Conservation (phyloP, 139 green algal species). For the Chlamydomonas schloesseri region DNA sequence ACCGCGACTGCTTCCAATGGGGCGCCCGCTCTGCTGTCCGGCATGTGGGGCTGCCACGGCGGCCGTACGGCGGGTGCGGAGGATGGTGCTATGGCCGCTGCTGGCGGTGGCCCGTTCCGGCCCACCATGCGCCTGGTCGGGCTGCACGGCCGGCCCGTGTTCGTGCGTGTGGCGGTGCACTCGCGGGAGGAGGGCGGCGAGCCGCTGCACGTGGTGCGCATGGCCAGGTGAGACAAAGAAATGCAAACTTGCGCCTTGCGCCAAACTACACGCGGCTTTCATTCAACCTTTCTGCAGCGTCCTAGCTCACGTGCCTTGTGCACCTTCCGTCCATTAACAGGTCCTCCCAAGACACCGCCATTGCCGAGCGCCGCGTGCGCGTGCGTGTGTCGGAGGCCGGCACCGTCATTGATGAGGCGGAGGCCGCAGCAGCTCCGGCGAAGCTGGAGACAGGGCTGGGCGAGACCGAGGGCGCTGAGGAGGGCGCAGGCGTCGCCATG, state of each 20-base stretch:
- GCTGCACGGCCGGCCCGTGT: neutral
- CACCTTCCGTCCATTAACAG: too few species aligned
- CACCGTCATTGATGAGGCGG: neutral
- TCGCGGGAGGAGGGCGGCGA: neutral
- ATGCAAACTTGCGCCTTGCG: too few species aligned
- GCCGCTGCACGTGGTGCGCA: neutral
- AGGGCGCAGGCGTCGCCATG: too few species aligned
- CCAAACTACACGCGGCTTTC: too few species aligned
- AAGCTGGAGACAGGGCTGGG: too few species aligned
- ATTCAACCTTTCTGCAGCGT: too few species aligned
- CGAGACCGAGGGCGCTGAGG: neutral
- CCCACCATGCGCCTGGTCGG: neutral
- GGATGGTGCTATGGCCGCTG: too few species aligned
- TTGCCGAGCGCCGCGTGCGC: too few species aligned
- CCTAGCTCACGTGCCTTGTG: too few species aligned
- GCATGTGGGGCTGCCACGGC: neutral
- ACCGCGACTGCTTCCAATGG: too few species aligned
- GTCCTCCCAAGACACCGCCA: too few species aligned
- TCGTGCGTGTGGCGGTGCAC: neutral
- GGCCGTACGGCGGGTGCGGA: neutral
- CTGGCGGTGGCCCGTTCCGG: too few species aligned
- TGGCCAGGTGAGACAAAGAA: neutral
- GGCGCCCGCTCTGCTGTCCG: neutral
- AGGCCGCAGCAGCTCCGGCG: neutral
- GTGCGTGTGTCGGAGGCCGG: neutral